Evolutionary conservation across 345 rosid genomes (phyloP), one percentile per base, ranked within the genome.

Genomic region (Crucihimalaya himalaica): DNA sequence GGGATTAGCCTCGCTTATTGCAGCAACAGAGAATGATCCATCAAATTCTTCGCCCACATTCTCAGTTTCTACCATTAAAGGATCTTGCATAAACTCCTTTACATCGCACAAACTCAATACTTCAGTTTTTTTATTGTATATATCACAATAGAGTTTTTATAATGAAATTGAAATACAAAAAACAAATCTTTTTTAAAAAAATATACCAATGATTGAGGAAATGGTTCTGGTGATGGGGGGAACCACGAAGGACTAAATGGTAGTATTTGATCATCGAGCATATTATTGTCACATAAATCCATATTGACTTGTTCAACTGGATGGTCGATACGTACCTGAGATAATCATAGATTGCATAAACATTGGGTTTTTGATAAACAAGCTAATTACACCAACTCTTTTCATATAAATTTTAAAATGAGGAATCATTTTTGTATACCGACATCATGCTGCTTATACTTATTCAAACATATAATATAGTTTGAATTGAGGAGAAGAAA

Each of bases 161-260:
- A 46, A 15, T 1, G 6, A 8, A 18, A 29, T 5, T 27, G 19
- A 54, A 54, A 6, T 0, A 20, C 8, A 2, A 53, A 3, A 52
- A 43, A 18, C 0, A 28, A 43, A 53, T n/a, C n/a, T n/a, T 11
- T 5, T 13, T 20, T 53, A 6, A 23, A 31, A 21, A 32, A 3
- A 7, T 13, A 20, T 65, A 73, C 77, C 66, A 9, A 13, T 20
- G 37, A 5, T 12, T 47, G 6, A 61, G 21, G n/a, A 45, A 65
- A 64, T 45, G 58, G n/a, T 23, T 46, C 21, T 16, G 57, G 58
- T 25, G 71, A 20, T 1, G 29, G 47, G 6, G 71, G 29, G 0
- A 62, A 32, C 15, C 43, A 6, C 37, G 50, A 32, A 64, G 77
- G 77, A 73, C 40, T 31, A 13, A 64, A 40, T 32, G 48, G 63